Evolutionary conservation across 768 basidiomycete genomes (phyloP).

Genomic region (Boletus rex-veris): DNA sequence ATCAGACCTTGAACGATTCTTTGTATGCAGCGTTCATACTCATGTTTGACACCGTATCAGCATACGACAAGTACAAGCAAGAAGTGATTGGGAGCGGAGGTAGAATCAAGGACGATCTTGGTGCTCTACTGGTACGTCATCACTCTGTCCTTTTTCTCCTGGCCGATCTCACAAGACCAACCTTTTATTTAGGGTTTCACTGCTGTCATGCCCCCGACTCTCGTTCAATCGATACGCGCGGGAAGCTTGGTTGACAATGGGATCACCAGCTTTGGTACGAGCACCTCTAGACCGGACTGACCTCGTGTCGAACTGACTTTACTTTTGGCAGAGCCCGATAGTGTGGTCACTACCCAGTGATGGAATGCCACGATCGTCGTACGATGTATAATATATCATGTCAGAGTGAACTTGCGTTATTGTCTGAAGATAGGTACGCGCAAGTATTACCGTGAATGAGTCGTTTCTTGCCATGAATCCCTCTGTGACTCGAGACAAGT

Average conservation of each 20-base stretch:
- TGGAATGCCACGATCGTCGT: background rate
- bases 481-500: too few species aligned
- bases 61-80: constrained; percentile 15
- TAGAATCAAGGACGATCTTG: constrained; percentile 12
- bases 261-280: constrained; percentile 15
- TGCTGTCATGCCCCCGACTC: constrained; percentile 5
- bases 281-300: background rate
- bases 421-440: too few species aligned
- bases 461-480: too few species aligned
- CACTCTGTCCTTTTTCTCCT: background rate
- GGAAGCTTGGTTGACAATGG: background rate
- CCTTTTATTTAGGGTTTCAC: constrained; percentile 15
- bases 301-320: background rate
- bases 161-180: background rate
- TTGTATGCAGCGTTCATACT: constrained; percentile 9
- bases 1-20: background rate
- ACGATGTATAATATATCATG: background rate
- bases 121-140: background rate
- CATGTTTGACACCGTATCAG: background rate
- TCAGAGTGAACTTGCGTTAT: too few species aligned
- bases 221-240: background rate
- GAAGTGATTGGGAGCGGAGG: background rate
- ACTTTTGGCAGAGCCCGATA: constrained; percentile 15
- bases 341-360: constrained; percentile 1
- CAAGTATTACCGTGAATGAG: too few species aligned